Evolutionary conservation across 305 asterid species (phyloP).

Genomic region (Caryopteris hybrid): DNA sequence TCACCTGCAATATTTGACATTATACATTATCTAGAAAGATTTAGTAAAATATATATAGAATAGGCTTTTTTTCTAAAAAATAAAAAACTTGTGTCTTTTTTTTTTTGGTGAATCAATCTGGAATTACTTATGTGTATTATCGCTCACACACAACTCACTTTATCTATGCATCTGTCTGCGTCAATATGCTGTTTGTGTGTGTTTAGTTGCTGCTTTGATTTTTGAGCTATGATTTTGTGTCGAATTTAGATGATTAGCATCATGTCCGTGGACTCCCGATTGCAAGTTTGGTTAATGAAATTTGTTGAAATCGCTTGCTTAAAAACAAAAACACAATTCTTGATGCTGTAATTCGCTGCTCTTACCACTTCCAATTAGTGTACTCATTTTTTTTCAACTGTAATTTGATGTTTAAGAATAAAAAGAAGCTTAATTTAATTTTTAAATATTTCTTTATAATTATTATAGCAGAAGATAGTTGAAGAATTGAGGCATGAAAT

Average conservation of each 20-base stretch:
- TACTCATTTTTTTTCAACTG: neutral
- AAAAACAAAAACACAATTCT: neutral
- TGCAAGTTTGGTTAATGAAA: slow-evolving; percentile 4
- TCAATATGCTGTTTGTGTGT: neutral
- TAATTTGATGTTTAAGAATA: neutral
- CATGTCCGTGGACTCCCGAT: neutral
- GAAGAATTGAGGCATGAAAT: neutral
- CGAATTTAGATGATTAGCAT: neutral
- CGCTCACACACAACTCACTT: neutral
- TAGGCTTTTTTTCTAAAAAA: too few relatives aligned
- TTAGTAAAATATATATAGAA: neutral
- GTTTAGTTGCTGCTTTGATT: slow-evolving; percentile 16
- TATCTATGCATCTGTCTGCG: neutral
- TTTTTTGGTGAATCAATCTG: too few relatives aligned
- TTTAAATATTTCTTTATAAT: neutral
- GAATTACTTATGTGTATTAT: too few relatives aligned
- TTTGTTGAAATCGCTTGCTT: neutral
- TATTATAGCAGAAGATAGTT: neutral
- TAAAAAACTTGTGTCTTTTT: too few relatives aligned
- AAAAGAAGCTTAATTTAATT: slow-evolving; percentile 1
- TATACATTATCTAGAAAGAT: neutral
- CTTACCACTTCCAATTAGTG: slow-evolving; percentile 15
- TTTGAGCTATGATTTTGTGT: slow-evolving; percentile 2
- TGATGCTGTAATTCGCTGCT: slow-evolving; percentile 8
- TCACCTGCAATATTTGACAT: slow-evolving; percentile 83